Conservation (phyloP, 768 basidiomycete genomes). For the Termitomyces sp. region DNA sequence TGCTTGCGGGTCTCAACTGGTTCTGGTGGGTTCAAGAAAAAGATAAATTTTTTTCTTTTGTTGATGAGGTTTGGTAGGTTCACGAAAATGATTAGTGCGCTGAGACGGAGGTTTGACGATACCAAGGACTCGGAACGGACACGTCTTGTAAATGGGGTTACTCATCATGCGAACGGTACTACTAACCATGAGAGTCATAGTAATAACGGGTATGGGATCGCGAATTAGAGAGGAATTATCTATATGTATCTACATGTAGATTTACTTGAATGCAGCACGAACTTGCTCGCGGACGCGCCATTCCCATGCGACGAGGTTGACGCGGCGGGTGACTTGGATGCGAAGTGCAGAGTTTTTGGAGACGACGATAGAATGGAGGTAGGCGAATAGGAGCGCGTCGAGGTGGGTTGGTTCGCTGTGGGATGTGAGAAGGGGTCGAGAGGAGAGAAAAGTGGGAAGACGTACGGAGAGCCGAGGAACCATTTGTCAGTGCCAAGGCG, state of each 20-base stretch:
- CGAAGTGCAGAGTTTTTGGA: constrained; percentile 36
- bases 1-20: constrained; percentile 72
- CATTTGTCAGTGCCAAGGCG: constrained; percentile 73
- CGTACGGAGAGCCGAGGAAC: constrained; percentile 73
- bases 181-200: background rate
- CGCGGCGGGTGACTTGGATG: constrained; percentile 61
- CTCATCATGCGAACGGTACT: background rate
- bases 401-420: constrained; percentile 68
- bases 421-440: background rate
- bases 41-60: too few relatives aligned
- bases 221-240: background rate
- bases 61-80: constrained; percentile 41
- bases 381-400: constrained; percentile 80
- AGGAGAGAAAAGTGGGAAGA: background rate
- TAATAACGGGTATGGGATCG: constrained; percentile 2
- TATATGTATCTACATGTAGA: background rate
- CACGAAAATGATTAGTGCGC: constrained; percentile 62
- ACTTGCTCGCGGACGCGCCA: constrained; percentile 57
- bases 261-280: constrained; percentile 19
- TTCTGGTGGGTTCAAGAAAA: constrained; percentile 54
- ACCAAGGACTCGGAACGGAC: constrained; percentile 10
- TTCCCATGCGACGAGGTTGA: constrained; percentile 82
- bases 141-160: constrained; percentile 5
- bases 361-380: constrained; percentile 62
- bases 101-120: constrained; percentile 54